These are phyloP conservation scores for Starmerella davenportii DNA, from an alignment of 805 yeast genomes.

Conservation along the genomic window DNA sequence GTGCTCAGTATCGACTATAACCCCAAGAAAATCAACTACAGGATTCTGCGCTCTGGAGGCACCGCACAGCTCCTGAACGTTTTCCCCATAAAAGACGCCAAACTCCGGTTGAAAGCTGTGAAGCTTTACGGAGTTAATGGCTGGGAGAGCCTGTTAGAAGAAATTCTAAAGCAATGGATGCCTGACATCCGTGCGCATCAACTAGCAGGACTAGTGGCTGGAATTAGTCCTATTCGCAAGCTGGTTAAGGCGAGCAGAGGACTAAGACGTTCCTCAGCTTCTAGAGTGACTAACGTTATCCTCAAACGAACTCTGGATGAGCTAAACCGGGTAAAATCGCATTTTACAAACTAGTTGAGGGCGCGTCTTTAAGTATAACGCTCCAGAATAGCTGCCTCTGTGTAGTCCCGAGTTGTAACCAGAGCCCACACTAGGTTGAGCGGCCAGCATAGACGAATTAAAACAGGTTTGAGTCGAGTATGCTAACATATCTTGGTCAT, in stretches of 20 bases:
- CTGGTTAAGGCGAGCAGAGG: constrained; percentile 7
- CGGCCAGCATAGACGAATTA: no score
- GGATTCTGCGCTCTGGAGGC: constrained; percentile 72
- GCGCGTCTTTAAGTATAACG: no score
- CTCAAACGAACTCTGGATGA: background rate
- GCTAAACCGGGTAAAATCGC: background rate
- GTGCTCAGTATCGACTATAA: constrained; percentile 68
- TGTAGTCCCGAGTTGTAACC: no score
- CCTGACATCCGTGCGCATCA: constrained; percentile 78
- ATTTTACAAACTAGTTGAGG: background rate
- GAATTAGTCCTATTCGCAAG: constrained; percentile 55
- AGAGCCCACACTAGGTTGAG: no score
- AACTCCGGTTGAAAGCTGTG: constrained; percentile 42
- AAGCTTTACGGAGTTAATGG: constrained; percentile 65
- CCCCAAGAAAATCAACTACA: constrained; percentile 74
- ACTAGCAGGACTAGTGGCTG: constrained; percentile 61
- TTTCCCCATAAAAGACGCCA: constrained; percentile 75
- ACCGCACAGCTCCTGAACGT: constrained; percentile 75
- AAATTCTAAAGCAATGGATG: constrained; percentile 58
- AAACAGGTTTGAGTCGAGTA: no score
- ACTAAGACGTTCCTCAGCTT: background rate
- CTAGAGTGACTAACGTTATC: background rate
- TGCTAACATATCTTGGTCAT: no score
- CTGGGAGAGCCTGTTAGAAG: constrained; percentile 36
- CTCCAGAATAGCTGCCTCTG: no score